These are phyloP conservation scores for Gossypium anomalum DNA, from an alignment of 345 rosid species.

Conservation along the genomic window DNA sequence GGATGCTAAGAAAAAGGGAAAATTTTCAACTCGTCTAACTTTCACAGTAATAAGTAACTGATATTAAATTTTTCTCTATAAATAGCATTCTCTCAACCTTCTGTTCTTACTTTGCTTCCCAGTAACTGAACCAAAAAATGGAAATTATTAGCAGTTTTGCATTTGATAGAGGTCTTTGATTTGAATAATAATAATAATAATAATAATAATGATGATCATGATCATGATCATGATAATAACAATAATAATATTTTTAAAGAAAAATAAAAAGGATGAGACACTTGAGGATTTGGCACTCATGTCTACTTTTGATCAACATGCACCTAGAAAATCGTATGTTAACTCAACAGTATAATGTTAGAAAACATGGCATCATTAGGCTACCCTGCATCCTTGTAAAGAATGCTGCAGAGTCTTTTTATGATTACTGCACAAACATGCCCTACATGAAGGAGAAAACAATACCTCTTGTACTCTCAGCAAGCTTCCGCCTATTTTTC, in stretches of 20 bases:
- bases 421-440: neutral
- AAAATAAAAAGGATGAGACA: neutral
- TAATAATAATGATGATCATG: no score
- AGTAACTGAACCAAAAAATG: neutral
- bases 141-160: neutral
- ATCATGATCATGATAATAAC: no score
- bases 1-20: neutral
- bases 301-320: neutral
- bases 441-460: neutral
- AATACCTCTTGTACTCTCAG: slow-evolving; percentile 95
- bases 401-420: neutral
- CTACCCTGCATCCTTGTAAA: neutral
- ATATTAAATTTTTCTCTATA: neutral
- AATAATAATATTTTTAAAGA: no score
- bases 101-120: neutral
- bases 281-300: neutral
- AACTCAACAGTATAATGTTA: neutral
- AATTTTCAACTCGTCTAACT: neutral
- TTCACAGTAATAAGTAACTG: neutral
- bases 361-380: neutral
- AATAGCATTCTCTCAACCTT: neutral
- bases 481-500: slow-evolving; percentile 91
- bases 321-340: neutral
- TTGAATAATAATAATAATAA: no score
- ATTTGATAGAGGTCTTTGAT: neutral